Percentiles rank a stretch among this genome's conserved stretches.
These are phyloP conservation scores for Pyrus betulifolia DNA, from an alignment of 306 rosid species.

Conservation along the genomic window DNA sequence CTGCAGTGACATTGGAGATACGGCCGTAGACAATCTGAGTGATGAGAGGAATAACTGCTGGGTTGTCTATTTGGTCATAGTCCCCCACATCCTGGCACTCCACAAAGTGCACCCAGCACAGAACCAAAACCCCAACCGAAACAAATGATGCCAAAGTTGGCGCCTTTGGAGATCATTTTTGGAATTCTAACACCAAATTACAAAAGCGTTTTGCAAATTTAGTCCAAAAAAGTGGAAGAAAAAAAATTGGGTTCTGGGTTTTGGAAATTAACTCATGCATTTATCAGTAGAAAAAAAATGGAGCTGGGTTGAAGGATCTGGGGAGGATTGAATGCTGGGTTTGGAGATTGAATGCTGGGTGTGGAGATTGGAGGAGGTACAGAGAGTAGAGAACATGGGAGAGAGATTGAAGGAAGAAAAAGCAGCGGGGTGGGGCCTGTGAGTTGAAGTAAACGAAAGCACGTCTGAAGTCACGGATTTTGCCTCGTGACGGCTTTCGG, in stretches of 20 bases:
- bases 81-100: conserved; percentile 51
- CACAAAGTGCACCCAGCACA: conserved; percentile 28
- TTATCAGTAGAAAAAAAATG: not conserved
- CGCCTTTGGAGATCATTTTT: conserved; percentile 12
- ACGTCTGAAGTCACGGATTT: conserved; percentile 24
- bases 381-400: conserved; percentile 4
- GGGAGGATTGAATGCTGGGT: not conserved
- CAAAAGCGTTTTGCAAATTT: not conserved
- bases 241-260: not conserved
- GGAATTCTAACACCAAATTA: not conserved
- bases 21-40: conserved; percentile 49
- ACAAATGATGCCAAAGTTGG: conserved; percentile 6
- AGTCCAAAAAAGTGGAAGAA: not conserved
- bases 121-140: conserved; percentile 20
- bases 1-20: conserved; percentile 59
- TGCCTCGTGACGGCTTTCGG: conserved; percentile 3
- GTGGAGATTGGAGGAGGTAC: not conserved
- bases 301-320: not conserved
- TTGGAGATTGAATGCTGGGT: not conserved
- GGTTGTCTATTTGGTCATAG: conserved; percentile 42
- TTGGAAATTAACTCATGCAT: not conserved
- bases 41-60: conserved; percentile 58
- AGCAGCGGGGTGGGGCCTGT: conserved; percentile 42
- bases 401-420: not conserved
- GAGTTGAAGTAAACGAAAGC: conserved; percentile 5